Conservation (phyloP, 208 protist genomes). For the Trypanosoma scelopori region DNA sequence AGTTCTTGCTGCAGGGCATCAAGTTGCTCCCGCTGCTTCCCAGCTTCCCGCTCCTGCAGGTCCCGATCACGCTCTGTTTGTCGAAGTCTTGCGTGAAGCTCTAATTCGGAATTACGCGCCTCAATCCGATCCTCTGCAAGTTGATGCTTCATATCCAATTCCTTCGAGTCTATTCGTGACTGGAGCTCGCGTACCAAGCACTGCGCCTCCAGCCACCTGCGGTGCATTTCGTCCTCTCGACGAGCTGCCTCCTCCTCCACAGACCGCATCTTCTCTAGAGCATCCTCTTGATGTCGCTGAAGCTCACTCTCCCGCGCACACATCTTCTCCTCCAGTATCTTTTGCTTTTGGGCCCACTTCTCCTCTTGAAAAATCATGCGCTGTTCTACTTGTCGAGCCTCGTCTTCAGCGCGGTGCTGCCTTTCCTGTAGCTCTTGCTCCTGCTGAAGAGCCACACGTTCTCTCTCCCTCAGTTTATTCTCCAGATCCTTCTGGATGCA, state of each 20-base stretch:
- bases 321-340: constrained; percentile 40
- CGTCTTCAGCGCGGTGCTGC: constrained; percentile 39
- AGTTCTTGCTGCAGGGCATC: constrained; percentile 37
- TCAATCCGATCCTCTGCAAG: constrained; percentile 35
- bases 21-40: constrained; percentile 40
- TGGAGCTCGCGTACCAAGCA: constrained; percentile 42
- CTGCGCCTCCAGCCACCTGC: constrained; percentile 51
- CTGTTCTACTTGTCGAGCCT: constrained; percentile 38
- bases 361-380: constrained; percentile 39
- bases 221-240: constrained; percentile 50
- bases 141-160: constrained; percentile 54
- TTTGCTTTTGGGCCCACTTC: constrained; percentile 50
- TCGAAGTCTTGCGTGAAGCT: constrained; percentile 4
- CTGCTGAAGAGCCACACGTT: constrained; percentile 35
- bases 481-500: constrained; percentile 51
- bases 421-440: constrained; percentile 47
- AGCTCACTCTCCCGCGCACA: constrained; percentile 47
- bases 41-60: constrained; percentile 37
- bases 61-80: constrained; percentile 32
- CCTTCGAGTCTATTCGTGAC: constrained; percentile 43
- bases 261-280: constrained; percentile 38
- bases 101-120: constrained; percentile 4
- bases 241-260: constrained; percentile 40
- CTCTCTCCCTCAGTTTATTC: constrained; percentile 43
- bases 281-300: constrained; percentile 33